These are phyloP conservation scores for Annona squamosa DNA, from an alignment of 164 flowering plant species.

Conservation along the genomic window DNA sequence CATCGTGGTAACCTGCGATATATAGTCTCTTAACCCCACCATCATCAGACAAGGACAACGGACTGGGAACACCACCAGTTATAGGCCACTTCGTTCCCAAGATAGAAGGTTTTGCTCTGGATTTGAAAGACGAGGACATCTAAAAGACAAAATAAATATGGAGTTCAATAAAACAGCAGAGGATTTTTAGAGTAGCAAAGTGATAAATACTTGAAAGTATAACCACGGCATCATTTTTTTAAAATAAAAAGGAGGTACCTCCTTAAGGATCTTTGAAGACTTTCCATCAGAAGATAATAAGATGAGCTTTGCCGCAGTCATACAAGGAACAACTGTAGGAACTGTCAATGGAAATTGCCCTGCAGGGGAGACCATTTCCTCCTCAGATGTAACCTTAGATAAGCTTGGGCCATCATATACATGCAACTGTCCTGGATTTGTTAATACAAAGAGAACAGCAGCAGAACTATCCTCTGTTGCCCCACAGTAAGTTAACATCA, in stretches of 20 bases:
- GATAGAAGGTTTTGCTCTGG: conserved; percentile 18
- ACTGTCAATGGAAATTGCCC: conserved; percentile 44
- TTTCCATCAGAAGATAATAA: conserved; percentile 26
- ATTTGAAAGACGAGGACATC: conserved; percentile 32
- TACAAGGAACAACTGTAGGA: conserved; percentile 51
- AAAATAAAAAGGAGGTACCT: conserved; percentile 35
- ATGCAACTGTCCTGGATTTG: conserved; percentile 75
- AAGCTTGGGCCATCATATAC: conserved; percentile 44
- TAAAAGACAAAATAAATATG: conserved; percentile 11
- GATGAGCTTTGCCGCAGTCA: conserved; percentile 54
- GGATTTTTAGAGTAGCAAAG: not conserved
- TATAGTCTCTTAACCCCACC: conserved; percentile 36
- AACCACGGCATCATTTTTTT: not conserved
- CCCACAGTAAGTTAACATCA: conserved; percentile 51
- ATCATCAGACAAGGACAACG: conserved; percentile 28
- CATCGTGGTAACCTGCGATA: conserved; percentile 74
- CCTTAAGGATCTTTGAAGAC: conserved; percentile 33
- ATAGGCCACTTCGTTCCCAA: conserved; percentile 53
- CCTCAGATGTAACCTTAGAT: conserved; percentile 31
- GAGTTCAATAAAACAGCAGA: not conserved
- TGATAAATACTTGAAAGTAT: not conserved
- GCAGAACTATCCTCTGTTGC: conserved; percentile 25
- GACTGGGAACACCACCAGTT: conserved; percentile 67
- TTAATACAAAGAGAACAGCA: conserved; percentile 57
- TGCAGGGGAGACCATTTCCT: conserved; percentile 34